Evolutionary conservation across 1,284 basidiomycete species (phyloP), one percentile per base, ranked within the genome.

Genomic region (Caloboletus inedulis): DNA sequence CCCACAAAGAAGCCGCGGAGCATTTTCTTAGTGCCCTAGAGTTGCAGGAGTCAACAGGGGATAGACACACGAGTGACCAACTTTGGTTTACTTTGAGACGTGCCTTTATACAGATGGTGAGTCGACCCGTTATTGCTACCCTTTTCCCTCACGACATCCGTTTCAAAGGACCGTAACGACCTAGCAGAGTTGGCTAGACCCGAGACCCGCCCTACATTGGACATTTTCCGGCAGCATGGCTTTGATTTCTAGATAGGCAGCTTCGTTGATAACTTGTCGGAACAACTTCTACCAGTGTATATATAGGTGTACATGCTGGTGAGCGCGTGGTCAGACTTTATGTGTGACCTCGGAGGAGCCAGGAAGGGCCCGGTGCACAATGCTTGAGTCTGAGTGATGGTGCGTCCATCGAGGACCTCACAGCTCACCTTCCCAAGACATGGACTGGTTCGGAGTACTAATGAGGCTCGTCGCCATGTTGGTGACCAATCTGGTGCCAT

Each of bases 1-100:
- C 95, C 7, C 84, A 94, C 69, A 89, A 92, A 64, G 96, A 99
- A 74, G 96, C 97, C 0, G 93, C 93, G 3, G 97, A 99, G 64
- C 97, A 99, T 71, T 89, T 99, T 69, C 77, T 99, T 49, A 89
- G 91, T 53, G 97, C 94, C 0, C 75, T 99, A n/a, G 83, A 84
- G 2, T 76, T 98, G 62, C 96, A 87, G 68, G 81, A 85, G 55
- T 65, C 62, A 44, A 66, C 81, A 35, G 77, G 78, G 0, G 80
- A 75, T 50, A 81, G 78, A 36, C 82, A 84, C 53, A 89, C 89
- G 44, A 92, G 87, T 60, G 84, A 88, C 55, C 88, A 91, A 58
- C 76, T 99, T 27, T 98, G 95, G 96, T 80, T 82, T 54, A 98
- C 96, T n/a, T 79, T 99, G 27, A 81, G 92, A 53, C 80, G 95